phyloP scores from a whole-genome alignment of 768 basidiomycete species.

The Boletales sp. region DNA sequence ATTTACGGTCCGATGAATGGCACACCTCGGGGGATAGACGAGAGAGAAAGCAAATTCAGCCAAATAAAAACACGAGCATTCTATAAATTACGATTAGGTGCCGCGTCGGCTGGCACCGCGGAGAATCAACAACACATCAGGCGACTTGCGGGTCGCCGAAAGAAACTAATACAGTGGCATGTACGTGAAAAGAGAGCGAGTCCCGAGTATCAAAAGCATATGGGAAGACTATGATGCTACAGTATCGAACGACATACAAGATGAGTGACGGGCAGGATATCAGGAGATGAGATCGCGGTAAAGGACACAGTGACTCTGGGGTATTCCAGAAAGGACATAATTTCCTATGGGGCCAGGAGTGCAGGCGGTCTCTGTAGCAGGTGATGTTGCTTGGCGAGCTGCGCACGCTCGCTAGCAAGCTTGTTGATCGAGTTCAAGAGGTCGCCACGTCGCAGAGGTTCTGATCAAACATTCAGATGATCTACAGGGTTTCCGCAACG shows the following conservation, averaged over 20 bases:
- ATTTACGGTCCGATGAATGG: no score
- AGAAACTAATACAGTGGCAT: constrained; percentile 6
- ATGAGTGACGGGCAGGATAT: constrained; percentile 11
- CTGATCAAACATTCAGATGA: constrained; percentile 30
- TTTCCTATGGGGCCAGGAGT: constrained; percentile 23
- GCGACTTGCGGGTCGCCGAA: background rate
- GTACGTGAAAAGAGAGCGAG: background rate
- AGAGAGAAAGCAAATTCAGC: no score
- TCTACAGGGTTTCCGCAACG: background rate
- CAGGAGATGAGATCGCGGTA: constrained; percentile 1
- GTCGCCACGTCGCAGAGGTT: constrained; percentile 76
- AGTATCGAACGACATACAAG: constrained; percentile 3
- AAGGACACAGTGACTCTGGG: background rate
- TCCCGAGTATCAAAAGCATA: background rate
- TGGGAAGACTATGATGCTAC: constrained; percentile 12
- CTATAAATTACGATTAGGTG: no score
- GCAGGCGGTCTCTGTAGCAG: constrained; percentile 31
- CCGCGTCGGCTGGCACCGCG: no score
- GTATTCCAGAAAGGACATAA: constrained; percentile 1
- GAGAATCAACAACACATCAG: no score
- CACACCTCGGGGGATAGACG: no score
- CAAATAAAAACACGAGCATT: no score
- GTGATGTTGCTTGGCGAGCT: constrained; percentile 29
- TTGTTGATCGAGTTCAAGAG: constrained; percentile 80
- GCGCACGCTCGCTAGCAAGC: constrained; percentile 64